Conservation (phyloP, 2,329 filamentous ascomycete species). For the Pyricularia sp. region DNA sequence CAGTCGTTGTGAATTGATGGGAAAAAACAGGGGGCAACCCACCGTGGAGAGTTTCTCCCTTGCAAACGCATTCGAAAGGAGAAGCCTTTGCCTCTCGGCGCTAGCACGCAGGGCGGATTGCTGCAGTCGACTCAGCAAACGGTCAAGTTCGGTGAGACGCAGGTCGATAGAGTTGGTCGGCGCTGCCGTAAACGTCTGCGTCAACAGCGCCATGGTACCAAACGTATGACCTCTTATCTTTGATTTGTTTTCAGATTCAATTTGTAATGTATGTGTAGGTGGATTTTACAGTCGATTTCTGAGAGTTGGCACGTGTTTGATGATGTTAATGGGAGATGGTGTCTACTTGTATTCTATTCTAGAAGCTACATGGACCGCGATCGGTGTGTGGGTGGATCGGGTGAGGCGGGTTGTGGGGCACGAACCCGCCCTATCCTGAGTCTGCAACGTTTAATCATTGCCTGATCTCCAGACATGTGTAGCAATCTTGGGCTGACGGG, state of each 20-base stretch:
- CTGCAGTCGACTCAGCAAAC: constrained; percentile 57
- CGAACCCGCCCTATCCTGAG: not conserved
- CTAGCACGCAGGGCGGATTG: constrained; percentile 54
- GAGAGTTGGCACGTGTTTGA: not conserved
- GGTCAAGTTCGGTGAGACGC: constrained; percentile 42
- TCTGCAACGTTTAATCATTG: too few species aligned
- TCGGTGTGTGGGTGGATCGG: not conserved
- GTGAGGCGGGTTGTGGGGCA: not conserved
- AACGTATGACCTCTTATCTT: not conserved
- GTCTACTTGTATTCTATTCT: not conserved
- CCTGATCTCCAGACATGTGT: not conserved
- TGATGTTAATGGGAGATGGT: not conserved
- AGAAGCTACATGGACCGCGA: not conserved
- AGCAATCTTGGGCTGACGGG: not conserved
- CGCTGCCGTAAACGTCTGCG: not conserved
- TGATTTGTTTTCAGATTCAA: not conserved
- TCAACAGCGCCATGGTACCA: not conserved
- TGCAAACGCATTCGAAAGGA: constrained; percentile 57
- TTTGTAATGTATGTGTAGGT: not conserved
- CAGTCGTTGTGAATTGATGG: not conserved
- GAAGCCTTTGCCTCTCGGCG: constrained; percentile 44
- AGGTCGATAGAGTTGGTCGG: not conserved
- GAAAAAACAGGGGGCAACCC: constrained; percentile 15
- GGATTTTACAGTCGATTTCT: not conserved
- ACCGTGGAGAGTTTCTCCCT: constrained; percentile 48